Conservation (phyloP, 176 grass and related monocot species). For the Alopecurus myosuroides region DNA sequence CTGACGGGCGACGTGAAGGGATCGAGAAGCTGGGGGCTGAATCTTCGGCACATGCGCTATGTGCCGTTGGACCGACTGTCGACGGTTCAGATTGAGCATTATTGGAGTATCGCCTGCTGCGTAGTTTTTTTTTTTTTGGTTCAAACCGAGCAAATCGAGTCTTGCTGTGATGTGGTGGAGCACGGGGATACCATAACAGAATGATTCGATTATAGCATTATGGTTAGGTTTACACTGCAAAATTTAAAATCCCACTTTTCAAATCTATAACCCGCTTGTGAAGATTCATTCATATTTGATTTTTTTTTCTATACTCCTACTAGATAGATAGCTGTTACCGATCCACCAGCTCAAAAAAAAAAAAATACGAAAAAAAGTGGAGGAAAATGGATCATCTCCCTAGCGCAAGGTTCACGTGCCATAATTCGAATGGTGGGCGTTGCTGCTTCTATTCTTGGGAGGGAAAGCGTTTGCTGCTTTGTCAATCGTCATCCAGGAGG, state of each 20-base stretch:
- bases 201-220: no score
- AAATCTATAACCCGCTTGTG: background rate
- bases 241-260: background rate
- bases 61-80: background rate
- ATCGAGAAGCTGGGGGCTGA: background rate
- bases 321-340: background rate
- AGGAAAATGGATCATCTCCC: background rate
- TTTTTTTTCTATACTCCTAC: background rate
- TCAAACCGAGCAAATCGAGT: background rate
- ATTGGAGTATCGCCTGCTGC: background rate
- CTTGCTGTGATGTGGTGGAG: no score
- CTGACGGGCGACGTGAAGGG: background rate
- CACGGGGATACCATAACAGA: no score
- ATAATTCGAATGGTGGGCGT: background rate
- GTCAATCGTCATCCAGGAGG: background rate
- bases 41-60: background rate
- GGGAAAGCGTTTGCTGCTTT: background rate
- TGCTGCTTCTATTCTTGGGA: background rate
- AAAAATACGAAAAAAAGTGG: background rate
- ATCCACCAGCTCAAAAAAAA: background rate
- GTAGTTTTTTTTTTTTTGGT: background rate
- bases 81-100: background rate
- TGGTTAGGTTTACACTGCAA: background rate
- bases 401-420: background rate
- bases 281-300: background rate